These are phyloP conservation scores for Neoarthrinium moseri DNA, from an alignment of 2,329 filamentous ascomycete genomes.

Conservation along the genomic window DNA sequence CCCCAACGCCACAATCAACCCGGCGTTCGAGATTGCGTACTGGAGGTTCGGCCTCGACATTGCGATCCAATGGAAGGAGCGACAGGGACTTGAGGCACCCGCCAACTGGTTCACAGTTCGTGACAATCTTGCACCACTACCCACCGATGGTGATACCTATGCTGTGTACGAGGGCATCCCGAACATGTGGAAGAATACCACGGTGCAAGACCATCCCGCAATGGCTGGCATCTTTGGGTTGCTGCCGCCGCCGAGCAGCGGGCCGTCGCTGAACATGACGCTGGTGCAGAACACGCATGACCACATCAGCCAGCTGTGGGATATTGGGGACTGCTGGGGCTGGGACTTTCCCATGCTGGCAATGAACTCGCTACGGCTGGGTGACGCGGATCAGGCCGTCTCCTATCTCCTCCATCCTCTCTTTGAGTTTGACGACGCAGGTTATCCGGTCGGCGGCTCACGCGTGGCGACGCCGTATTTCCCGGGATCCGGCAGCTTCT, in stretches of 20 bases:
- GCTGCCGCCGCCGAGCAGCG: constrained; percentile 36
- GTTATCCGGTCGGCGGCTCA: constrained; percentile 50
- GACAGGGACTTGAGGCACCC: constrained; percentile 43
- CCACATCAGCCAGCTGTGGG: constrained; percentile 37
- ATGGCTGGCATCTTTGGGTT: constrained; percentile 42
- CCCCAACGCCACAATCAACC: constrained; percentile 55
- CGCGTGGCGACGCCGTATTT: constrained; percentile 59
- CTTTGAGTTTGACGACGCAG: constrained; percentile 55
- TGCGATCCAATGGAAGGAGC: constrained; percentile 50
- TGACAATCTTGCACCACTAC: constrained; percentile 52
- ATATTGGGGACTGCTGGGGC: constrained; percentile 37
- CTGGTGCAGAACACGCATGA: constrained; percentile 35
- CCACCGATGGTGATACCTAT: constrained; percentile 48
- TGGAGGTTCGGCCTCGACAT: constrained; percentile 60
- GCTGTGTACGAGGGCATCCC: constrained; percentile 51
- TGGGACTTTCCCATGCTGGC: constrained; percentile 45
- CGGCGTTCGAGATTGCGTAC: constrained; percentile 60
- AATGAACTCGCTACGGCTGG: constrained; percentile 41
- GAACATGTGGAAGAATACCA: constrained; percentile 38
- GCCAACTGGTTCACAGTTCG: constrained; percentile 45
- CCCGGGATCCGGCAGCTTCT: constrained; percentile 45
- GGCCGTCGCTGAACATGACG: constrained; percentile 31
- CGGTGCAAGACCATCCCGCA: constrained; percentile 40
- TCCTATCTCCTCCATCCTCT: constrained; percentile 46
- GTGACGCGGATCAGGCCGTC: constrained; percentile 35